These are phyloP conservation scores for Lactarius hengduanensis DNA, from an alignment of 768 basidiomycete species.

Conservation along the genomic window DNA sequence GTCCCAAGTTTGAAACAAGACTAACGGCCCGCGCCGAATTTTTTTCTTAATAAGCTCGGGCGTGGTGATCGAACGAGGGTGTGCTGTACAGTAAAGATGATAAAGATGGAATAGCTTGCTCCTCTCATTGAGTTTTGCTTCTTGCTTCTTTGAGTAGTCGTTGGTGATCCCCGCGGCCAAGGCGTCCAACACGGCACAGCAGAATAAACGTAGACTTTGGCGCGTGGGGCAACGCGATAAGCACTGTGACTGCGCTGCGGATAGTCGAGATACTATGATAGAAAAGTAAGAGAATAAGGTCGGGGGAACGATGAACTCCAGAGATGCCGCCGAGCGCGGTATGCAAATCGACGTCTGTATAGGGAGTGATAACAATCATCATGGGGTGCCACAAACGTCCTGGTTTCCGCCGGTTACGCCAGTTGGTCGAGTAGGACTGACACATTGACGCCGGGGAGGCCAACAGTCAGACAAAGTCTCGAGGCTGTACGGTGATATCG, in stretches of 20 bases:
- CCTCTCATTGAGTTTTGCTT: background rate
- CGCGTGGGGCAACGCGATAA: background rate
- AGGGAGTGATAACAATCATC: background rate
- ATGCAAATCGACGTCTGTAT: background rate
- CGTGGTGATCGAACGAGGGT: background rate
- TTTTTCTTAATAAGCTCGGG: background rate
- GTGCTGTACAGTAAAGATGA: background rate
- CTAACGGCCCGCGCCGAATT: background rate
- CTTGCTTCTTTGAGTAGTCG: background rate
- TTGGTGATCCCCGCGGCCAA: background rate
- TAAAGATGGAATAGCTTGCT: background rate
- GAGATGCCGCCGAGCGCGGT: background rate
- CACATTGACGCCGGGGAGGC: background rate
- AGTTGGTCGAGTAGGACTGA: background rate
- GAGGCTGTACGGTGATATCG: background rate
- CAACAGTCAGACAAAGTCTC: background rate
- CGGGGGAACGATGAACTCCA: background rate
- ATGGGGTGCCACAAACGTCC: background rate
- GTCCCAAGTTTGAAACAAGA: background rate
- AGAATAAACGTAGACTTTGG: background rate
- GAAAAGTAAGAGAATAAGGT: background rate
- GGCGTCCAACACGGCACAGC: background rate
- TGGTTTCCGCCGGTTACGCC: background rate
- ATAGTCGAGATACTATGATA: background rate
- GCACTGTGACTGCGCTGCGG: background rate